Evolutionary conservation across 495 filamentous ascomycete species (phyloP).

Genomic region (Cercophora scortea): DNA sequence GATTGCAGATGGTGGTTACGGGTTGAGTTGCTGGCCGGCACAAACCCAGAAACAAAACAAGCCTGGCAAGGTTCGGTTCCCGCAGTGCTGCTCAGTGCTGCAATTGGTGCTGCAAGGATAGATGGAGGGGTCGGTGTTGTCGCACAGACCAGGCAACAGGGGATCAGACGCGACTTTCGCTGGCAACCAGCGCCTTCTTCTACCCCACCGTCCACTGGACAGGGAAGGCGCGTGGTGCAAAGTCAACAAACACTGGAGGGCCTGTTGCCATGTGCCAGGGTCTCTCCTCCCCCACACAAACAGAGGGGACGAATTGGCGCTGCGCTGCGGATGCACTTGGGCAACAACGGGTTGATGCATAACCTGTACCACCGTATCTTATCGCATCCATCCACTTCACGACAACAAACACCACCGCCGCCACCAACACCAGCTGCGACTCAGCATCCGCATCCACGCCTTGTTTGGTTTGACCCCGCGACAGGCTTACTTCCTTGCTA

Average conservation of each 20-base stretch:
- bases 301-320: background rate
- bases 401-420: constrained; percentile 2
- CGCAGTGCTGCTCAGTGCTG: too few species aligned
- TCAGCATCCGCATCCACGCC: too few species aligned
- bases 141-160: constrained; percentile 5
- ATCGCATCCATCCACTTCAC: too few species aligned
- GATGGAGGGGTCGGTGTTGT: constrained; percentile 13
- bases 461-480: constrained; percentile 1
- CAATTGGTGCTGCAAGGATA: too few species aligned
- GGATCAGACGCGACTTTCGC: constrained; percentile 15
- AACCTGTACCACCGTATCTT: too few species aligned
- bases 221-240: constrained; percentile 5
- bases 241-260: constrained; percentile 34
- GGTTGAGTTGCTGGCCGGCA: too few species aligned
- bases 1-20: background rate
- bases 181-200: background rate
- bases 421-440: background rate
- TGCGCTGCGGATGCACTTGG: too few species aligned
- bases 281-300: constrained; percentile 8
- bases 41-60: too few species aligned
- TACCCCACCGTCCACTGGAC: too few species aligned
- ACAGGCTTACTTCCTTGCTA: constrained; percentile 1
- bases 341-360: too few species aligned
- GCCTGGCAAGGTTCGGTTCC: too few species aligned
- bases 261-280: constrained; percentile 40